Evolutionary conservation across 2,329 filamentous ascomycete species (phyloP), one percentile per base, ranked within the genome.

Genomic region (Ascocoryne sarcoides): DNA sequence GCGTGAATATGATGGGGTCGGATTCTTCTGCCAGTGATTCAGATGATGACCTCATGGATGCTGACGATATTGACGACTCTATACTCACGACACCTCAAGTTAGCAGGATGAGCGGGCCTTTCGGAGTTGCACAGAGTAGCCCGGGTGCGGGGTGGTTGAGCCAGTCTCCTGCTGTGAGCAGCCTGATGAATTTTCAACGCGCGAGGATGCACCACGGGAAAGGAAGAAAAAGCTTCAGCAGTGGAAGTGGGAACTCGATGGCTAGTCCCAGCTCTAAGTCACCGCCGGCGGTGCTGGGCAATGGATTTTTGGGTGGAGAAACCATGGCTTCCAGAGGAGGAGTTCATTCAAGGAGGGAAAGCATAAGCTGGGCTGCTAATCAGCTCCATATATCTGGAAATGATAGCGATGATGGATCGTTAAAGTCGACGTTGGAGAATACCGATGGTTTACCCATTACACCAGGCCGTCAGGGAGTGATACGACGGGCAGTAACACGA

Each of bases 331-430:
- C 67, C 42, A n/a, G n/a, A n/a, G 65, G 68, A 60, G 38, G 60
- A 5, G 61, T 69, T 49, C 66, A 72, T 29, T 73, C 82, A 7
- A 74, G 90, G 32, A 73, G 90, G 32, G 89, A 95, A 62, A 95
- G 87, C 60, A 79, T 96, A 45, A 93, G 85, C 50, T 79, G 92
- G 67, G 87, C 89, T 28, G 89, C 89, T 12, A 89, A 92, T 51
- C 87, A 94, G 53, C 65, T 95, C 15, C 82, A 92, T 49, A 82
- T 95, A 28, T 80, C 76, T 39, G 76, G 86, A 3, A 88, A 82
- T 51, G 89, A 95, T 54, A 85, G 82, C 56, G 82, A 85, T 10
- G 84, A 90, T 48, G 78, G 76, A 49, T 67, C 62, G 4, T 69
- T 67, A 45, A 71, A 68, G 5, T 66, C 68, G 14, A 59, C 56